phyloP scores from a whole-genome alignment of 352 stramenopile species.

The Sclerospora graminicola region DNA sequence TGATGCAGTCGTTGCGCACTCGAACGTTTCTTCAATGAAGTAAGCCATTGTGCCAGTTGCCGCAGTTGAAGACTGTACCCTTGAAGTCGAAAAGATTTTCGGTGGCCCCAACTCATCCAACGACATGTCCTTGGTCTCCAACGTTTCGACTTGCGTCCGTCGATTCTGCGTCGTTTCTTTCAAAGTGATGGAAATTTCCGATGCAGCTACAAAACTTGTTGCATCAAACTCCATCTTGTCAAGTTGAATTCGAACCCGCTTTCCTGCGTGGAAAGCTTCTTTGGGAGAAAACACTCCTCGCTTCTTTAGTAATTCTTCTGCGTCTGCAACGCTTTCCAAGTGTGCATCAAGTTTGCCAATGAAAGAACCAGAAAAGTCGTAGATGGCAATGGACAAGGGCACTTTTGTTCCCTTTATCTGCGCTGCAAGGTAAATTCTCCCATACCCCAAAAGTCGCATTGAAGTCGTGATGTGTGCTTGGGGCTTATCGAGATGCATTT shows the following conservation, averaged over 20 bases:
- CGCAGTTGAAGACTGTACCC: conserved; percentile 2
- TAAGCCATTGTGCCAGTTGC: conserved; percentile 6
- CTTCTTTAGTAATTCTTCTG: conserved; percentile 9
- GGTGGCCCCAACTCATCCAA: background rate
- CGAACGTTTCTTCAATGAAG: conserved; percentile 16
- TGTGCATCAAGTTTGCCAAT: conserved; percentile 18
- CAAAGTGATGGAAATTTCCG: conserved; percentile 19
- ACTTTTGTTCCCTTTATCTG: conserved; percentile 10
- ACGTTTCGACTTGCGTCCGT: background rate
- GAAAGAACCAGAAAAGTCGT: conserved; percentile 17
- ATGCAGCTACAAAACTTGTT: conserved; percentile 7
- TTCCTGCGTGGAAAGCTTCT: conserved; percentile 1
- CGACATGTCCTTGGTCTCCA: conserved; percentile 3
- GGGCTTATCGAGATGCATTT: conserved; percentile 1
- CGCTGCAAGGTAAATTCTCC: conserved; percentile 17
- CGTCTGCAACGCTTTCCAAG: conserved; percentile 7
- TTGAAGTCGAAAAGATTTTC: conserved; percentile 20
- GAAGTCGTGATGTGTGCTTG: conserved; percentile 4
- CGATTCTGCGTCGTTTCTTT: conserved; percentile 19
- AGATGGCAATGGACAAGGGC: conserved; percentile 22
- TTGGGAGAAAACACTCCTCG: conserved; percentile 12
- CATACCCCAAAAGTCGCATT: conserved; percentile 22
- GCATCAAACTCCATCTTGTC: conserved; percentile 20
- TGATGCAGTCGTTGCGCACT: conserved; percentile 10
- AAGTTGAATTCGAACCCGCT: conserved; percentile 16